A percentile compares a stretch with the other conserved stretches of the same genome.
Conservation (phyloP, 345 rosid genomes). For the Viola odorata region DNA sequence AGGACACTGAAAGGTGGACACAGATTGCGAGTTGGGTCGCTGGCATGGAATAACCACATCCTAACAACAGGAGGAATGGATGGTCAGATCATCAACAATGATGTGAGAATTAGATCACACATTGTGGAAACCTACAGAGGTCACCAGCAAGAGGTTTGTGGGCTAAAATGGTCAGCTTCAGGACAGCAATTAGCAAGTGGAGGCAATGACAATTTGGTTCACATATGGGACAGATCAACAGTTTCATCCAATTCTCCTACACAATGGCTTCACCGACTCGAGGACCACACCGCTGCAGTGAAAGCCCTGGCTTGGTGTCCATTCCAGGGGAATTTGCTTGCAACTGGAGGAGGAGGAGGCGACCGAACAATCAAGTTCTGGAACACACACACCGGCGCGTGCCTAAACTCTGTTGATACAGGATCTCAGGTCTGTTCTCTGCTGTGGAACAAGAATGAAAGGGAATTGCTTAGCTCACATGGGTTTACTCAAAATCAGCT, state of each 20-base stretch:
- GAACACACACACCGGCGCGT: slow-evolving; percentile 46
- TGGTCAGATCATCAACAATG: slow-evolving; percentile 40
- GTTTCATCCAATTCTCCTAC: slow-evolving; percentile 37
- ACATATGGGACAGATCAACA: slow-evolving; percentile 46
- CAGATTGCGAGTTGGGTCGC: slow-evolving; percentile 34
- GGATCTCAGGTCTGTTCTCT: slow-evolving; percentile 48
- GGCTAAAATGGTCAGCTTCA: slow-evolving; percentile 50
- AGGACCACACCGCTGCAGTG: slow-evolving; percentile 52
- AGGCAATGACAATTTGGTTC: slow-evolving; percentile 42
- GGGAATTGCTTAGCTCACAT: slow-evolving; percentile 50
- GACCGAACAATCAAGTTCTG: slow-evolving; percentile 46
- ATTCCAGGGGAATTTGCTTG: slow-evolving; percentile 46
- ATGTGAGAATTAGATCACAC: slow-evolving; percentile 42
- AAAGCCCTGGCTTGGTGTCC: slow-evolving; percentile 66
- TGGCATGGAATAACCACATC: slow-evolving; percentile 51
- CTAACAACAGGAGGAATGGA: slow-evolving; percentile 52
- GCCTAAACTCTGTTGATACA: slow-evolving; percentile 47
- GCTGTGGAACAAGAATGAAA: slow-evolving; percentile 48
- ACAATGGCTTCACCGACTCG: slow-evolving; percentile 48
- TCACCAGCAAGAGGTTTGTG: slow-evolving; percentile 46
- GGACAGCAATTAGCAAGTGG: slow-evolving; percentile 53
- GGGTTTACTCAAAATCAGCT: slow-evolving; percentile 47
- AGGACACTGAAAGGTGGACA: slow-evolving; percentile 41
- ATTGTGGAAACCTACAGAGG: slow-evolving; percentile 41
- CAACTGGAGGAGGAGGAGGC: slow-evolving; percentile 53